Evolutionary conservation across 352 stramenopile genomes (phyloP).

Genomic region (Thalassiosira livingstoniorum): DNA sequence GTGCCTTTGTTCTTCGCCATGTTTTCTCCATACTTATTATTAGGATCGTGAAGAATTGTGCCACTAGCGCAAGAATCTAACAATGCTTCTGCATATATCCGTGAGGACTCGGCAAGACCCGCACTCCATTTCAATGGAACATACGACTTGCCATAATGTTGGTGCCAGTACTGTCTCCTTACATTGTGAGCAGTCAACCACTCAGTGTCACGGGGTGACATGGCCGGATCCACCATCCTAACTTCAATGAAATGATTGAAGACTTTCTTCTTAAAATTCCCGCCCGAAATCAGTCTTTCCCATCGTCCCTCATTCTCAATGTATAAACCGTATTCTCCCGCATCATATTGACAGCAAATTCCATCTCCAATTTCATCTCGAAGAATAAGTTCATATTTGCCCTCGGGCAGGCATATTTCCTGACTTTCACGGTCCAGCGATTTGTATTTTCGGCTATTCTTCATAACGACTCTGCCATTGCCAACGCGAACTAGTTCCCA

Average conservation of each 20-base stretch:
- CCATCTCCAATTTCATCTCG: background rate
- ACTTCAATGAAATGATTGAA: conserved; percentile 1
- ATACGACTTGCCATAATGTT: conserved; percentile 20
- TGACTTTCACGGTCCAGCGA: conserved; percentile 1
- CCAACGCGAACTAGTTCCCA: conserved; percentile 7
- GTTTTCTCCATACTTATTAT: conserved; percentile 23
- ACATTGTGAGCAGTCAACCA: conserved; percentile 26
- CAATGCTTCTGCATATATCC: conserved; percentile 20
- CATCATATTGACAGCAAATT: conserved; percentile 23
- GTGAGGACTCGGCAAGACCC: conserved; percentile 5
- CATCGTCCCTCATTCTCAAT: conserved; percentile 11
- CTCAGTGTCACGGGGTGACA: conserved; percentile 16
- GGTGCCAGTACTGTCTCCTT: conserved; percentile 15
- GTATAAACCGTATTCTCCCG: conserved; percentile 7
- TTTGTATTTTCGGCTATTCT: conserved; percentile 12
- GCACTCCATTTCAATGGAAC: conserved; percentile 30
- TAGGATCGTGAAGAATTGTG: conserved; percentile 19
- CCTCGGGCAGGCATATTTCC: conserved; percentile 10
- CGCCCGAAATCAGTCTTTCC: background rate
- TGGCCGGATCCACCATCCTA: background rate
- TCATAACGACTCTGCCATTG: conserved; percentile 8
- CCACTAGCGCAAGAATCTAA: conserved; percentile 15
- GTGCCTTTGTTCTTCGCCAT: conserved; percentile 36
- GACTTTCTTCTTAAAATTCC: conserved; percentile 15
- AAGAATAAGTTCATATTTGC: conserved; percentile 10